Conservation (phyloP, 106 monocot species). For the Dendrobium chrysotoxum region DNA sequence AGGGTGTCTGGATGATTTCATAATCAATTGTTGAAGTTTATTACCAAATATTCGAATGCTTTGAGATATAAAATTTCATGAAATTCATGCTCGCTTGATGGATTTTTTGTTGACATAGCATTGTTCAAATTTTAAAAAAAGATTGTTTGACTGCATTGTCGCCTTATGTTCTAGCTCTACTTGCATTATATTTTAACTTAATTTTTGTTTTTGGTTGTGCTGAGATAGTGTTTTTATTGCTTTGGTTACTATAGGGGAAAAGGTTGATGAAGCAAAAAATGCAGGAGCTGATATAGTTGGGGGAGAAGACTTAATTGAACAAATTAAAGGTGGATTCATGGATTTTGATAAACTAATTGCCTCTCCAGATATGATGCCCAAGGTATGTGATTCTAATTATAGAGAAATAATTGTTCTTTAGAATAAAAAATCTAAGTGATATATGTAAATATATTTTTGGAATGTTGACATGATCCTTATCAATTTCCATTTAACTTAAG, state of each 20-base stretch:
- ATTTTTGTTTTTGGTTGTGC: background rate
- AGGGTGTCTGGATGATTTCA: no score
- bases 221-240: background rate
- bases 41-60: no score
- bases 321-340: constrained; percentile 95
- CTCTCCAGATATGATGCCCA: constrained; percentile 99
- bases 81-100: no score
- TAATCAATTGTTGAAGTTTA: no score
- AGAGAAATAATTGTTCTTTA: constrained; percentile 2
- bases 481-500: background rate
- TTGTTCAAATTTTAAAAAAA: background rate
- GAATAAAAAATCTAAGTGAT: background rate
- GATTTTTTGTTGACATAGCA: background rate
- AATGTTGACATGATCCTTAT: background rate
- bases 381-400: constrained; percentile 28
- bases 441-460: background rate
- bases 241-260: constrained; percentile 52
- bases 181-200: background rate
- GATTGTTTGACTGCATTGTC: background rate
- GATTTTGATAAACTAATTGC: constrained; percentile 98
- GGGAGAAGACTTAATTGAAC: constrained; percentile 79
- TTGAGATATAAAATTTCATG: no score
- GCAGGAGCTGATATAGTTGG: constrained; percentile 97
- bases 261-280: constrained; percentile 86
- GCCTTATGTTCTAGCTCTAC: background rate